These are phyloP conservation scores for Claviceps capensis DNA, from an alignment of 2,329 filamentous ascomycete species.

Conservation along the genomic window DNA sequence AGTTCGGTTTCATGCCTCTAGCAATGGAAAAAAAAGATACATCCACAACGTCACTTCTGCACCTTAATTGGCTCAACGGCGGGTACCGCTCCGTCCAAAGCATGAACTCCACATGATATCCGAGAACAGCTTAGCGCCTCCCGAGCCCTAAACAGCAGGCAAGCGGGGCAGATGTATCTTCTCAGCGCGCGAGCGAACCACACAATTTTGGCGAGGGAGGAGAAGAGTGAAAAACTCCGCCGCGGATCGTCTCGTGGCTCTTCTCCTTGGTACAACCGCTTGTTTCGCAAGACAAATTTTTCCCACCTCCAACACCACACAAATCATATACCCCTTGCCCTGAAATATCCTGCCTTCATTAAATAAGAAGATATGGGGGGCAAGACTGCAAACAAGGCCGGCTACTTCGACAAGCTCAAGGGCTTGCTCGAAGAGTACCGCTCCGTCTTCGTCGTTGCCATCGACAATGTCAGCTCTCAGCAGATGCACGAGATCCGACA, in stretches of 20 bases:
- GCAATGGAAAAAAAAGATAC: not conserved
- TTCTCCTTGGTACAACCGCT: not conserved
- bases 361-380: constrained; percentile 96
- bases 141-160: constrained; percentile 24
- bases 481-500: constrained; percentile 99
- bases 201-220: constrained; percentile 16
- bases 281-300: constrained; percentile 2
- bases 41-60: not conserved
- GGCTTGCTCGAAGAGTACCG: constrained; percentile 88
- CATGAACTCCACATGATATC: not conserved
- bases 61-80: not conserved
- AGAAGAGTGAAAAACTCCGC: constrained; percentile 8
- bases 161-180: not conserved
- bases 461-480: constrained; percentile 99
- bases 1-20: not conserved
- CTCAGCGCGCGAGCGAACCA: constrained; percentile 7
- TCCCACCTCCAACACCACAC: constrained; percentile 11
- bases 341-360: constrained; percentile 98
- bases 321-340: constrained; percentile 41
- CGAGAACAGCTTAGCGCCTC: constrained; percentile 15
- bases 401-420: constrained; percentile 99
- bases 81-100: not conserved
- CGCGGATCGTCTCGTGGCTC: not conserved
- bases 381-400: constrained; percentile 87
- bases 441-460: constrained; percentile 92